Evolutionary conservation across 768 basidiomycete species (phyloP).

Genomic region (Candolleomyces eurysporus): DNA sequence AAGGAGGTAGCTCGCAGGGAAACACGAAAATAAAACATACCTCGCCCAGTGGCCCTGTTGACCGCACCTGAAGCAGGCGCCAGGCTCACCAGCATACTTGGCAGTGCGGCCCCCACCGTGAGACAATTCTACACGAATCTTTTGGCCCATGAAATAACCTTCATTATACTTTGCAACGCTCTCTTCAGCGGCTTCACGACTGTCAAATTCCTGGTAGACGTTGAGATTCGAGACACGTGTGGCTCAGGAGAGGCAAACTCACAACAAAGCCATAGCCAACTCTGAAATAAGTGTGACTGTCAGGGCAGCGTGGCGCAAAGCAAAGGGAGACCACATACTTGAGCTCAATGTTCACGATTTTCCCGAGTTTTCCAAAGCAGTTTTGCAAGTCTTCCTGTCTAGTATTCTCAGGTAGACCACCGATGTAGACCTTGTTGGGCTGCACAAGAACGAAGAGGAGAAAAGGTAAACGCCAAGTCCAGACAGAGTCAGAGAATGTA

Average conservation of each 20-base stretch:
- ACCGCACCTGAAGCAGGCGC: constrained; percentile 86
- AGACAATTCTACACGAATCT: constrained; percentile 84
- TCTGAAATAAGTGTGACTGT: constrained; percentile 36
- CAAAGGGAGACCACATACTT: constrained; percentile 54
- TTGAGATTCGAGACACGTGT: constrained; percentile 8
- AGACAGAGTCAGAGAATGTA: constrained; percentile 37
- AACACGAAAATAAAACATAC: constrained; percentile 35
- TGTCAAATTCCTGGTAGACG: constrained; percentile 73
- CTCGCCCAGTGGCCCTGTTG: constrained; percentile 88
- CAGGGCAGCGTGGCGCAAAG: constrained; percentile 6
- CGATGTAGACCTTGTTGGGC: constrained; percentile 94
- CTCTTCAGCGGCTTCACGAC: constrained; percentile 76
- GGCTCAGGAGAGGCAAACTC: constrained; percentile 28
- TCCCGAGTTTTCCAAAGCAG: constrained; percentile 85
- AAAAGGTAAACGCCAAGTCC: constrained; percentile 60
- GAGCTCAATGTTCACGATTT: constrained; percentile 72
- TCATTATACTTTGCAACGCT: constrained; percentile 88
- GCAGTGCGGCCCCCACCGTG: constrained; percentile 81
- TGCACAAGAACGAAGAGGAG: constrained; percentile 51
- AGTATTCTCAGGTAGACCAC: constrained; percentile 84
- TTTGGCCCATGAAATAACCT: constrained; percentile 90
- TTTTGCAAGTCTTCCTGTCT: constrained; percentile 81
- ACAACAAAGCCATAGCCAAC: constrained; percentile 91
- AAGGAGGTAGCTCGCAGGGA: not conserved
- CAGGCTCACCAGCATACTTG: constrained; percentile 81